Conservation (phyloP, 495 filamentous ascomycete genomes). For the Trichocladium uniseriatum region DNA sequence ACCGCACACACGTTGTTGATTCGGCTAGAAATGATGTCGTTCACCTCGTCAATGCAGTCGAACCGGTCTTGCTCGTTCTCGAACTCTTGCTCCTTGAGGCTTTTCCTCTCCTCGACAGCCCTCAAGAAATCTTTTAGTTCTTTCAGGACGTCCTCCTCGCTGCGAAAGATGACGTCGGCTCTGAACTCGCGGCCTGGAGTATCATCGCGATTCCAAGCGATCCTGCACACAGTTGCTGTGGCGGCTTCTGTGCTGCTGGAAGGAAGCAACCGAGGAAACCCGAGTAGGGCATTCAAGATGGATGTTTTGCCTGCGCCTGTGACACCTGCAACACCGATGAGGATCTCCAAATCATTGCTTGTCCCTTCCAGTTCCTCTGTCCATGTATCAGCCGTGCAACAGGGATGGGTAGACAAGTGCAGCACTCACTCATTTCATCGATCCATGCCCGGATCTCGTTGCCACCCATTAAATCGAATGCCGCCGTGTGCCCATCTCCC, state of each 20-base stretch:
- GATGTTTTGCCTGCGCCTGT: slow-evolving; percentile 25
- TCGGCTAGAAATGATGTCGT: not conserved
- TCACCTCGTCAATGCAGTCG: not conserved
- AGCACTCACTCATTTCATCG: not conserved
- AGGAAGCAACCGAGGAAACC: slow-evolving; percentile 14
- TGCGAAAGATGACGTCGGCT: slow-evolving; percentile 15
- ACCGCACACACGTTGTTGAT: slow-evolving; percentile 4
- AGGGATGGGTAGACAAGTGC: too few relatives aligned
- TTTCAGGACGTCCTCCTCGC: slow-evolving; percentile 4
- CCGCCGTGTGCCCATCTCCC: not conserved
- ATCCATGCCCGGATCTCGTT: slow-evolving; percentile 1
- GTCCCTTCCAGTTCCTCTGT: not conserved
- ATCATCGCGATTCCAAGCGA: slow-evolving; percentile 15
- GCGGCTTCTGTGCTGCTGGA: slow-evolving; percentile 17
- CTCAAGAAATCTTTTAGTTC: slow-evolving; percentile 10
- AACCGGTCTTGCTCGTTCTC: slow-evolving; percentile 3
- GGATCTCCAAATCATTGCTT: slow-evolving; percentile 7
- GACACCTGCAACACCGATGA: slow-evolving; percentile 18
- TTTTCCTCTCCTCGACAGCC: not conserved
- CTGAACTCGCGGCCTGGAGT: slow-evolving; percentile 6
- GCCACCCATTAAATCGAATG: slow-evolving; percentile 5
- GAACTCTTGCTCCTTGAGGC: not conserved
- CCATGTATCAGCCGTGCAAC: not conserved
- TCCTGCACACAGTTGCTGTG: slow-evolving; percentile 14
- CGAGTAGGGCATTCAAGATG: slow-evolving; percentile 16